Evolutionary conservation across 208 protist genomes (phyloP).

Genomic region (Phytomonas sp.): DNA sequence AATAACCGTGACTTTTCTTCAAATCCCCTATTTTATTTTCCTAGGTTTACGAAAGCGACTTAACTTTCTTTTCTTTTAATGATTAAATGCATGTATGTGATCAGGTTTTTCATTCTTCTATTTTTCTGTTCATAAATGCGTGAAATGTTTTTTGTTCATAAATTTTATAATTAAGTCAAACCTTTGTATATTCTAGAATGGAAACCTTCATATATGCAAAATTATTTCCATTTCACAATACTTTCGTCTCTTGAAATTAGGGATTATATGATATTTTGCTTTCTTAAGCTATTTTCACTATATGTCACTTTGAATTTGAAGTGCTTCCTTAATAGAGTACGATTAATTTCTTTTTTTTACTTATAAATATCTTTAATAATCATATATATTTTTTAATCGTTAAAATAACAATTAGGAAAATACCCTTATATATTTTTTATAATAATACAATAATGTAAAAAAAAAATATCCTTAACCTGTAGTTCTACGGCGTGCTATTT

Average conservation of each 20-base stretch:
- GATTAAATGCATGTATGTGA: too few relatives aligned
- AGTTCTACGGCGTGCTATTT: neutral
- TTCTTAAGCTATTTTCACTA: neutral
- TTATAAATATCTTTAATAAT: constrained; percentile 4
- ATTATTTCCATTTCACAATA: too few relatives aligned
- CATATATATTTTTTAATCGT: neutral
- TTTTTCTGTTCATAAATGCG: neutral
- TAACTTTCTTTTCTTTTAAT: neutral
- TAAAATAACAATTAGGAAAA: neutral
- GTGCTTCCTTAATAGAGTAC: neutral
- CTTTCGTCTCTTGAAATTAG: neutral
- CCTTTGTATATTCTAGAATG: too few relatives aligned
- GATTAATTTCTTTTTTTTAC: neutral
- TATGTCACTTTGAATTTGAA: neutral
- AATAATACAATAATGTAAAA: too few relatives aligned
- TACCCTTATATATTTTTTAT: neutral
- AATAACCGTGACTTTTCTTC: neutral
- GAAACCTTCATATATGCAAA: too few relatives aligned
- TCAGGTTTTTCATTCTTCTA: too few relatives aligned
- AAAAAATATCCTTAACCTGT: too few relatives aligned
- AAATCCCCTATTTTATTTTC: neutral
- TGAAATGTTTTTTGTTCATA: too few relatives aligned
- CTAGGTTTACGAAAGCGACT: neutral
- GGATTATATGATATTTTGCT: neutral
- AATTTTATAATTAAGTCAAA: too few relatives aligned